These are phyloP conservation scores for Termitomyces sp. DNA, from an alignment of 768 basidiomycete species.

Conservation along the genomic window DNA sequence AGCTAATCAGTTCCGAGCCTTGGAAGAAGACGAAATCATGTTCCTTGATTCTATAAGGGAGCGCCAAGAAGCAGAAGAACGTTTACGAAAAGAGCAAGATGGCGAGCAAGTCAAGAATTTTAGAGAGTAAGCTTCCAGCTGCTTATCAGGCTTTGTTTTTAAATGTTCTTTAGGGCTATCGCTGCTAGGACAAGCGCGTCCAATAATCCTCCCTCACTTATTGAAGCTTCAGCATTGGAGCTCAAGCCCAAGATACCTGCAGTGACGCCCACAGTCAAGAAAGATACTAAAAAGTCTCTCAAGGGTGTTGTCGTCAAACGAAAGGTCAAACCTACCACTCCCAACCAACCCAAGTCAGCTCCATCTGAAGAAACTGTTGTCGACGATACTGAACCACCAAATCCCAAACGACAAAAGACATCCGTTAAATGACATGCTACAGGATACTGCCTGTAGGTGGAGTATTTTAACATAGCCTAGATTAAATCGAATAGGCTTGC, in stretches of 20 bases:
- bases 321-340: constrained; percentile 42
- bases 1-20: constrained; percentile 87
- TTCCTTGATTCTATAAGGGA: constrained; percentile 82
- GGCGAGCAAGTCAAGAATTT: constrained; percentile 77
- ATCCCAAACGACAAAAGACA: constrained; percentile 58
- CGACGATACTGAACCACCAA: constrained; percentile 22
- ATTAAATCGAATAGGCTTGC: too few relatives aligned
- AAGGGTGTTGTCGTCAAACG: constrained; percentile 84
- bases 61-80: constrained; percentile 71
- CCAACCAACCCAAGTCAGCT: constrained; percentile 13
- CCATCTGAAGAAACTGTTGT: constrained; percentile 2
- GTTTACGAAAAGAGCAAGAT: constrained; percentile 66
- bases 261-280: constrained; percentile 37
- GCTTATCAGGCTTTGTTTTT: constrained; percentile 1
- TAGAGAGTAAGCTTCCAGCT: constrained; percentile 50
- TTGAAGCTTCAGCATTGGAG: constrained; percentile 29
- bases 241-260: constrained; percentile 23
- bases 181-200: constrained; percentile 60
- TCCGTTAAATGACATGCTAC: constrained; percentile 21
- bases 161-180: constrained; percentile 39
- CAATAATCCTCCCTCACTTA: constrained; percentile 38
- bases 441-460: neutral
- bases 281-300: constrained; percentile 59
- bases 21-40: constrained; percentile 88
- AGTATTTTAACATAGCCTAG: neutral